These are phyloP conservation scores for Candida morakotiae DNA, from an alignment of 805 yeast species.

Conservation along the genomic window DNA sequence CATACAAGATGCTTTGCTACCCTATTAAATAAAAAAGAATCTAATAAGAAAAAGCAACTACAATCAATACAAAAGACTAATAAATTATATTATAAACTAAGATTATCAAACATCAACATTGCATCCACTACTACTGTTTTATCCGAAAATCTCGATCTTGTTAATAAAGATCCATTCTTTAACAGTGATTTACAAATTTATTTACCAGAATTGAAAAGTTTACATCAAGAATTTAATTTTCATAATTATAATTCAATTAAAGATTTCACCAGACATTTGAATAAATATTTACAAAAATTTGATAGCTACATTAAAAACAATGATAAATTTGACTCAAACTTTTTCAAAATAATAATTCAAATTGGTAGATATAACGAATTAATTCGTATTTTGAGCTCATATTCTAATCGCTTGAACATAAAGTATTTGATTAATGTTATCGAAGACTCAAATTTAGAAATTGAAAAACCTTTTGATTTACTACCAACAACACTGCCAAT, in stretches of 20 bases:
- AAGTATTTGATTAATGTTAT: too few relatives aligned
- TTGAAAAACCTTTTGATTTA: too few relatives aligned
- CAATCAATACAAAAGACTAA: too few relatives aligned
- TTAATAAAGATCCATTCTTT: background rate
- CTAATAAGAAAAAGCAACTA: too few relatives aligned
- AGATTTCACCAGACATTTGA: slow-evolving; percentile 15
- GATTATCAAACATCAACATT: too few relatives aligned
- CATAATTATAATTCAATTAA: slow-evolving; percentile 10
- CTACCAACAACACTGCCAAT: too few relatives aligned
- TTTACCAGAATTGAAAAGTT: slow-evolving; percentile 16
- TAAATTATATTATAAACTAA: too few relatives aligned
- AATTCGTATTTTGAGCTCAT: slow-evolving; percentile 14
- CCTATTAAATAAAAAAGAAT: too few relatives aligned
- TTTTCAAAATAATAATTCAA: slow-evolving; percentile 19
- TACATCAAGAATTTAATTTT: slow-evolving; percentile 20
- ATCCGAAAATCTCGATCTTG: too few relatives aligned
- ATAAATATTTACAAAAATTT: slow-evolving; percentile 15
- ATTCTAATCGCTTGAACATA: background rate
- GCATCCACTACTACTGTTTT: too few relatives aligned
- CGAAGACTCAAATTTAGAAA: background rate
- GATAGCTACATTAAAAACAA: too few relatives aligned
- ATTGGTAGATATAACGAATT: slow-evolving; percentile 21
- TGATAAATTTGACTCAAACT: slow-evolving; percentile 10
- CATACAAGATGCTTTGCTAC: too few relatives aligned
- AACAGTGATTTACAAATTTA: slow-evolving; percentile 10